Percentiles rank a stretch among this genome's conserved stretches.
phyloP scores from a whole-genome alignment of 768 basidiomycete genomes.

The Hygrophorus russula region DNA sequence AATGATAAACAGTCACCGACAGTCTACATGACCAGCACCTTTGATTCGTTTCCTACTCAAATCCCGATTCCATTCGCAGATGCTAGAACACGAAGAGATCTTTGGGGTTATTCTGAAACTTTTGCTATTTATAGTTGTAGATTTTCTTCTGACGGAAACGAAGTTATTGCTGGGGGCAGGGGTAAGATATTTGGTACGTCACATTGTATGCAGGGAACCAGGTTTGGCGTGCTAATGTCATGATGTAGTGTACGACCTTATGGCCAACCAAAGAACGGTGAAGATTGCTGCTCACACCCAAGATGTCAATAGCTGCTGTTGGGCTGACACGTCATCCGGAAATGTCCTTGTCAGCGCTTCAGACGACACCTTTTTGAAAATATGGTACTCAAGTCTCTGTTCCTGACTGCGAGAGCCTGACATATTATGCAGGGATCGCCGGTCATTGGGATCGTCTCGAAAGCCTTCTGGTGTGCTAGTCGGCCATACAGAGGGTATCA shows the following conservation, averaged over 20 bases:
- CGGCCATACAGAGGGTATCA: slow-evolving; percentile 94
- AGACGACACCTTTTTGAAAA: slow-evolving; percentile 90
- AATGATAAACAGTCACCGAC: slow-evolving; percentile 41
- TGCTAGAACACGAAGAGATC: slow-evolving; percentile 24
- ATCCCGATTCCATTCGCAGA: slow-evolving; percentile 52
- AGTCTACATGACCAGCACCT: slow-evolving; percentile 64
- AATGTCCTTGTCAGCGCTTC: slow-evolving; percentile 94
- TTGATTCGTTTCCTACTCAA: slow-evolving; percentile 50
- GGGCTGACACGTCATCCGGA: slow-evolving; percentile 87
- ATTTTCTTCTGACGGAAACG: slow-evolving; percentile 93
- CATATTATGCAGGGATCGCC: slow-evolving; percentile 33
- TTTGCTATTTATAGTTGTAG: slow-evolving; percentile 89
- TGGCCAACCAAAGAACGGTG: slow-evolving; percentile 67
- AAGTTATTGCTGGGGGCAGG: slow-evolving; percentile 87
- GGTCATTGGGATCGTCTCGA: slow-evolving; percentile 38
- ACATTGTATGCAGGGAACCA: slow-evolving; percentile 1
- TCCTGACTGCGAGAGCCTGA: slow-evolving; percentile 21
- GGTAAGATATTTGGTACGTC: slow-evolving; percentile 63
- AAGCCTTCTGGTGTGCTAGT: slow-evolving; percentile 90
- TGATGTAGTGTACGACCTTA: slow-evolving; percentile 76
- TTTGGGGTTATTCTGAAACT: slow-evolving; percentile 32
- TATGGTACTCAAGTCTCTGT: slow-evolving; percentile 65
- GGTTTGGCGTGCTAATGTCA: slow-evolving; percentile 4
- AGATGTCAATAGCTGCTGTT: slow-evolving; percentile 94
- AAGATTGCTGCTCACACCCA: slow-evolving; percentile 80